Evolutionary conservation across 192 early-diverging fungal species (phyloP), one percentile per base, ranked within the genome.

Genomic region (Lunasporangiospora selenospora): DNA sequence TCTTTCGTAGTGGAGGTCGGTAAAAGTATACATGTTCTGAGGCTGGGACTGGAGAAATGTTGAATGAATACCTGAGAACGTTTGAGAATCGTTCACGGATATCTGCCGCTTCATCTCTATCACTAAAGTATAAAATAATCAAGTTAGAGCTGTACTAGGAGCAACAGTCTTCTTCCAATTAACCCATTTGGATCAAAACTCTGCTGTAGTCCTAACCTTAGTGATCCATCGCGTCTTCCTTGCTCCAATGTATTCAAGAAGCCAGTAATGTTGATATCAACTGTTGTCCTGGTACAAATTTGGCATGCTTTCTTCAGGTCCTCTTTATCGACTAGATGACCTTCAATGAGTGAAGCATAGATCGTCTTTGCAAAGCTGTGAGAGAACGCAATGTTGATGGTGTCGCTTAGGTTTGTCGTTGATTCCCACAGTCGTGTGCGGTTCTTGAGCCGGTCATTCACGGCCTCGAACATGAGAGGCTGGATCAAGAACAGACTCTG

Each of bases 21-120:
- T 88, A 93, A 54, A 84, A 93, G 60, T 88, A 90, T 10, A 85
- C 81, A 56, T 53, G 58, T 47, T 30, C 73, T 50, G 53, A 59
- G 53, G 49, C 67, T 54, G 18, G 56, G 60, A 42, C 78, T 64
- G 21, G 60, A 3, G 83, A 85, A 12, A 84, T 80, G 27, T 87
- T 81, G 38, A 91, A 90, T 15, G 77, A 87, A 45, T 89, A 80
- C 7, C 80, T 77, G 21, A 91, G 73, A 5, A 88, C 76, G 1
- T 75, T 73, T 33, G 78, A 49, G 55, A 91, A 90, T n/a, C 82
- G 67, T 5, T 75, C 56, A 55, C 67, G 60, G 8, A 80, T 59
- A 19, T 81, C 77, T 12, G 55, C 47, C 0, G 77, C 33, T 8
- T 77, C 79, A 26, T 84, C 77, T 31, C 60, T 65, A 53, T 70